phyloP scores from a whole-genome alignment of 371 early-diverging fungal genomes.

The Chytridium lagenaria region DNA sequence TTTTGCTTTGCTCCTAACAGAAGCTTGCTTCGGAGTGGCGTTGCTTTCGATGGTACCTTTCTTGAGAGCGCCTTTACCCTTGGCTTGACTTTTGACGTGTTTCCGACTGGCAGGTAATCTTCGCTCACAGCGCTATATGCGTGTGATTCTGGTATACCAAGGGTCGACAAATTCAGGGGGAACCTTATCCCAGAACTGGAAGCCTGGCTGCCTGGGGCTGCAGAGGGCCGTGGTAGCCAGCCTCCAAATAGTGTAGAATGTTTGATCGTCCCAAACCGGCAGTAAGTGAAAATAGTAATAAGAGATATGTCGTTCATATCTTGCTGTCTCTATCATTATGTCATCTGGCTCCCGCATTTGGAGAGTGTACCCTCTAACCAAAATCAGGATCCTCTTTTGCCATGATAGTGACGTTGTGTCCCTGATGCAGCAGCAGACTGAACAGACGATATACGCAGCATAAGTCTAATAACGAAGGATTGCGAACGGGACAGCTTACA shows the following conservation, averaged over 20 bases:
- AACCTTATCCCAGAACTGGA: constrained; percentile 45
- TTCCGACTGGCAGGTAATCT: constrained; percentile 30
- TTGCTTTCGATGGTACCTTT: too few species aligned
- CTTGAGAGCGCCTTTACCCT: too few species aligned
- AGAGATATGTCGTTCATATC: constrained; percentile 4
- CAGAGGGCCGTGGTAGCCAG: constrained; percentile 37
- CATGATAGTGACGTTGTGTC: constrained; percentile 44
- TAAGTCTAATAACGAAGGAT: constrained; percentile 13
- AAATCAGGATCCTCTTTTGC: constrained; percentile 38
- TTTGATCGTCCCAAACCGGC: constrained; percentile 45
- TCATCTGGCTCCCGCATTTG: constrained; percentile 82
- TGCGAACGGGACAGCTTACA: constrained; percentile 5
- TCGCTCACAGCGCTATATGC: constrained; percentile 27
- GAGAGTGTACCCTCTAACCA: constrained; percentile 57
- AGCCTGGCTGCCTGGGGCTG: constrained; percentile 38
- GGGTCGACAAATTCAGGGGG: constrained; percentile 40
- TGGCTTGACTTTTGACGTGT: constrained; percentile 42
- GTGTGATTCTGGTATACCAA: constrained; percentile 40
- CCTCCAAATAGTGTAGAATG: constrained; percentile 37
- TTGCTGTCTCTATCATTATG: constrained; percentile 57
- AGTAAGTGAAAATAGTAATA: too few species aligned
- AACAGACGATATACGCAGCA: too few species aligned
- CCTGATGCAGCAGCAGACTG: constrained; percentile 32
- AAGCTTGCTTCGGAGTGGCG: too few species aligned
- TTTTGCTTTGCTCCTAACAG: too few species aligned